phyloP scores from a whole-genome alignment of 148 eudicot species.

The Amaranthus palmeri region DNA sequence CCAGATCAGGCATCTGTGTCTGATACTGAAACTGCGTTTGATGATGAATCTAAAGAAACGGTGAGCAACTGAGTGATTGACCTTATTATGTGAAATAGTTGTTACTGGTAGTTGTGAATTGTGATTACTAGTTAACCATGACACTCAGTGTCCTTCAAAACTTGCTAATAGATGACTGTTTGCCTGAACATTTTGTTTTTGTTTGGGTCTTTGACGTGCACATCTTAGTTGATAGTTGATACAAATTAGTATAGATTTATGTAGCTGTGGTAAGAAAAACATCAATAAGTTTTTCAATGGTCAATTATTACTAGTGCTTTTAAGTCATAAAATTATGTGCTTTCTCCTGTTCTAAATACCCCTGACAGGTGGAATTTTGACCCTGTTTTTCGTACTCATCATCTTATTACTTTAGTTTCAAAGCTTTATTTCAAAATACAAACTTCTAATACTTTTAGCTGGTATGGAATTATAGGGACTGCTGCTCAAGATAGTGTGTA shows the following conservation, averaged over 20 bases:
- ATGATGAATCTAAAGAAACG: conserved; percentile 50
- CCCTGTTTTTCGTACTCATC: too few relatives aligned
- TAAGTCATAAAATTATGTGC: too few relatives aligned
- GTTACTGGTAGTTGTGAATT: background rate
- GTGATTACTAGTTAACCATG: background rate
- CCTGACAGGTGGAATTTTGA: too few relatives aligned
- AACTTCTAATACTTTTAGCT: too few relatives aligned
- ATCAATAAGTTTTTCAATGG: too few relatives aligned
- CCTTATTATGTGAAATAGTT: background rate
- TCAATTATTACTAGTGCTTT: too few relatives aligned
- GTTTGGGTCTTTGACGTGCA: background rate
- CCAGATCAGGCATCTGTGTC: conserved; percentile 45
- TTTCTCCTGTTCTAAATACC: too few relatives aligned
- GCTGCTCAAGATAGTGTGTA: too few relatives aligned
- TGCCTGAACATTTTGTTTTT: background rate
- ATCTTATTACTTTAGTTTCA: too few relatives aligned
- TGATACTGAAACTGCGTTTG: conserved; percentile 45
- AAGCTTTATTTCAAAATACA: too few relatives aligned
- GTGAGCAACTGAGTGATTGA: conserved; percentile 32
- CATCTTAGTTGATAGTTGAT: background rate
- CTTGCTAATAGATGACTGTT: background rate
- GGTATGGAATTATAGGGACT: too few relatives aligned
- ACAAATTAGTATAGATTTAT: background rate
- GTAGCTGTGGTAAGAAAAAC: background rate
- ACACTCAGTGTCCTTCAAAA: background rate